Conservation (phyloP, 2,329 filamentous ascomycete species). For the Monilinia fructigena region DNA sequence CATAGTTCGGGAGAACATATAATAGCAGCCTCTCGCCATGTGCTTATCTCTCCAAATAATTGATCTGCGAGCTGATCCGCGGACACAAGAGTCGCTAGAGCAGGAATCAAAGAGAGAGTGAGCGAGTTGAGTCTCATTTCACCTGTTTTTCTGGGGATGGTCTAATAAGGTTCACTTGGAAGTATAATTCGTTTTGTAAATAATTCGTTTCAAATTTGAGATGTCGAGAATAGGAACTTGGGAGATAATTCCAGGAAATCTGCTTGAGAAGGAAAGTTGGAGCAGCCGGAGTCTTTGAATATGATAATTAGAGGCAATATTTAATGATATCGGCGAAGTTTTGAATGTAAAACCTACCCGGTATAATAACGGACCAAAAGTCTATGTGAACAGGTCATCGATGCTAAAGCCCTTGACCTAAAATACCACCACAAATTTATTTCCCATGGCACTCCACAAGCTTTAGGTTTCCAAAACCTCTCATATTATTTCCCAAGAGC, state of each 20-base stretch:
- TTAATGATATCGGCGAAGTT: not conserved
- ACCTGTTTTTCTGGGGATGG: no score
- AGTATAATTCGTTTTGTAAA: no score
- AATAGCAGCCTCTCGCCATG: not conserved
- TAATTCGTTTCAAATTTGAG: no score
- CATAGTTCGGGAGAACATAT: not conserved
- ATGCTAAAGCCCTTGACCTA: not conserved
- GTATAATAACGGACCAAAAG: no score
- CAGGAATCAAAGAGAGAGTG: not conserved
- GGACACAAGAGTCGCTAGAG: not conserved
- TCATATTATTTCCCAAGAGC: not conserved
- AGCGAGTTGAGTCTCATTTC: not conserved
- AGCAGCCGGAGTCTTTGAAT: not conserved
- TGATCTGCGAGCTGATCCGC: not conserved
- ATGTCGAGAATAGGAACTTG: no score
- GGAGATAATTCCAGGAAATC: not conserved
- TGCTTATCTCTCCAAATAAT: not conserved
- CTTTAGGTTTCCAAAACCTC: not conserved
- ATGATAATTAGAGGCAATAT: not conserved
- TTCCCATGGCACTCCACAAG: no score
- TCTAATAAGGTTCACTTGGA: not conserved
- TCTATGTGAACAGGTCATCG: not conserved
- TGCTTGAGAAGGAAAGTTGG: not conserved
- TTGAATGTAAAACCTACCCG: no score
- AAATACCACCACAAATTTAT: not conserved